Base-by-base conservation (phyloP, 139 green algal species). In the Tetraselmis chui region DNA sequence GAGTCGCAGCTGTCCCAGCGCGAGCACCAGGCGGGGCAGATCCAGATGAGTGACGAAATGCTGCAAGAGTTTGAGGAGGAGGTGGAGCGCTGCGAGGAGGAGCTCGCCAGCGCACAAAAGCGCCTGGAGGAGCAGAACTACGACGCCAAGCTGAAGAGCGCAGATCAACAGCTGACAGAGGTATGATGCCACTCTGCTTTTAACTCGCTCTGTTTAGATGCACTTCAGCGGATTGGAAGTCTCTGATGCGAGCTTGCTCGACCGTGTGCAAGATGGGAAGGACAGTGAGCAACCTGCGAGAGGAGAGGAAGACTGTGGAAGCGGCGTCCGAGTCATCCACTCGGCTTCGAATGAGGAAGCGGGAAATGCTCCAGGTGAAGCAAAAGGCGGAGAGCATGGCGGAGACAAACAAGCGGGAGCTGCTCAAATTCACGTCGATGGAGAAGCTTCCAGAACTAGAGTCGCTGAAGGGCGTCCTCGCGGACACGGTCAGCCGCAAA, bases 351-450 rank as follows among this genome's bases (percentile, higher is more conserved):
- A 67, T 59, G 23, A 31, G 18, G 27, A 32, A 80, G 77, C 22
- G 58, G 77, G 24, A 80, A 32, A 32, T 28, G 77, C 77, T 80
- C 28, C 2, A 58, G 28, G 77, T 2, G n/a, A 80, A 32, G 18
- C 24, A 31, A 32, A 80, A 80, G 77, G 24, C 32, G 77, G 28
- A 58, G 23, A 29, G 29, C 27, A 2, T 80, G 23, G 18, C 58
- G 77, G 23, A 32, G 2, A 59, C 77, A 27, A 80, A 80, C 77
- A 79, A 79, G 75, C 28, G 75, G 28, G 23, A 22, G 5, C 75
- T 79, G 75, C 75, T 79, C 18, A 30, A 79, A 11, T 32, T 79
- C 75, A 32, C 23, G 75, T 30, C 28, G 75, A 2, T 79, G 18
- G 23, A 79, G 5, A 2, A 79, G 75, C 75, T 79, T 2, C 75